Evolutionary conservation across 345 rosid species (phyloP), one percentile per base, ranked within the genome.

Genomic region (Camelina sativa): DNA sequence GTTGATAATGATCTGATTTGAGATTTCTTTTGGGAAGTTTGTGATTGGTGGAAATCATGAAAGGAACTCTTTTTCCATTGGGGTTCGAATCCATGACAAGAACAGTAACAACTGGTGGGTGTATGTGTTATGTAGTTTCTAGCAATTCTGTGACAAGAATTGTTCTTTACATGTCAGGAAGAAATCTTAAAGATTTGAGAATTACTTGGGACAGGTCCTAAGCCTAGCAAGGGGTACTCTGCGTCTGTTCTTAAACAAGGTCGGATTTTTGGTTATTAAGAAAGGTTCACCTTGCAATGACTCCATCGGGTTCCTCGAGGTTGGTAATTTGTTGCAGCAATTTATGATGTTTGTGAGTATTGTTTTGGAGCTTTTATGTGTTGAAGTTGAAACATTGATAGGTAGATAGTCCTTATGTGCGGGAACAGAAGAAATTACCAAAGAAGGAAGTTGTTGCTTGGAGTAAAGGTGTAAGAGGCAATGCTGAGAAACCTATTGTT

Each of bases 281-380:
- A 87, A 81, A 78, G 97, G 84, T 17, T 75, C 91, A 20, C 23
- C 78, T 30, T 62, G 83, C 11, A 84, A 80, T 73, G 98, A 84
- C 81, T 83, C 85, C 80, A 50, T 87, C 74, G 91, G 94, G 94
- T 93, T 93, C 81, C 96, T 93, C 1, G 98, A 93, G 97, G 98
- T 93, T 80, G 53, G 90, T 75, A 12, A 54, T 75, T 80, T 43
- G 4, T 11, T 44, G 56, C n/a, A 46, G 12, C 3, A 12, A 11
- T 1, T 28, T 17, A 17, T 1, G 0, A 19, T 35, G 59, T 60
- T 60, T 48, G 6, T 19, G 55, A 28, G 63, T 46, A 32, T 46
- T 1, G 12, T 60, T 60, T 15, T 4, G 11, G 37, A 48, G 32
- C 28, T 61, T 51, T 41, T 12, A 34, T 43, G 28, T 69, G 17